Base-by-base conservation (phyloP, 495 filamentous ascomycete species). In the Xylaria acuta region DNA sequence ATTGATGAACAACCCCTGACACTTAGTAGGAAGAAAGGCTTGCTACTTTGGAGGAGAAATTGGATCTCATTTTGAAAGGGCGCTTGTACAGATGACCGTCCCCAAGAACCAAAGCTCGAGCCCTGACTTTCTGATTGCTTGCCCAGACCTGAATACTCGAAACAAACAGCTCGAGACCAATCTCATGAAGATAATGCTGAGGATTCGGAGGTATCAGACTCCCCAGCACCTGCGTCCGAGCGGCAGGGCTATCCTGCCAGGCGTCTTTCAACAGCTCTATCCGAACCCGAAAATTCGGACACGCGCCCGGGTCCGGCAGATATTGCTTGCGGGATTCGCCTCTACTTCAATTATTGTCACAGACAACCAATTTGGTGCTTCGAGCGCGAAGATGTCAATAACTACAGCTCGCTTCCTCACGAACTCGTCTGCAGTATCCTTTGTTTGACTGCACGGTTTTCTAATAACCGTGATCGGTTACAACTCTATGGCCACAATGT, bases 321-420 rank as follows among this genome's bases (percentile, higher is more conserved):
- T 16, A 74, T 85, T 3, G 74, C 79, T 18, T 78, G 75, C 53
- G 80, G 78, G 7, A 77, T 85, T 30, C 80, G 82, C 56, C 76
- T 83, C 9, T 86, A 86, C 59, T 83, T 85, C 38, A 78, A 83
- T 66, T 84, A 81, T 64, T 86, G 84, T 63, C 83, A 86, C 70
- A 74, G 84, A 56, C 84, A 86, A 60, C 84, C 84, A 18, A 81
- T 86, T 49, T 86, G 84, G 84, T 84, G 84, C 59, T 82, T 86
- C 58, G 82, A 85, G 43, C 78, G 80, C 1, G 81, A 85, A 64
- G 82, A 85, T 51, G 75, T 84, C 22, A 79, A 75, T 18, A 80
- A 84, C n/a, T 74, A 77, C 25, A 79, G 76, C 34, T 77, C 72
- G 30, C 71, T 82, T 7, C 78, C 82, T 0, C 81, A 86, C 30